Evolutionary conservation across 108 stramenopile genomes (phyloP).

Genomic region (Cyclotella atomus): DNA sequence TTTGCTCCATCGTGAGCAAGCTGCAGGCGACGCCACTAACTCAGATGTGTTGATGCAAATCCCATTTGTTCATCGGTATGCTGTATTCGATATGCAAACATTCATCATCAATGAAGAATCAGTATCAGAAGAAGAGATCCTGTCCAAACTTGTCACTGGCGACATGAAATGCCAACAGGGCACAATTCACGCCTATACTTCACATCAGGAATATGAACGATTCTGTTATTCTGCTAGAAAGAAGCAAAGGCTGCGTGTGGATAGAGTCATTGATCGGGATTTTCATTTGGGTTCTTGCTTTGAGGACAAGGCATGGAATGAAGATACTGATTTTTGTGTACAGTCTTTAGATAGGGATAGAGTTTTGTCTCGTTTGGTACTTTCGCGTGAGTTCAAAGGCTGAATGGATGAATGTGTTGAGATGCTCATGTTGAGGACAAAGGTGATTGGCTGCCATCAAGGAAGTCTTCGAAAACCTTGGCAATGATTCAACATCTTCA

Average conservation of each 20-base stretch:
- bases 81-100: background rate
- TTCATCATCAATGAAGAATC: background rate
- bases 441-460: no score
- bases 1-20: background rate
- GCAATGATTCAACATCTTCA: no score
- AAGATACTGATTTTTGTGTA: constrained; percentile 1
- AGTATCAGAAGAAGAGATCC: background rate
- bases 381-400: no score
- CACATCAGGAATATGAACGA: constrained; percentile 9
- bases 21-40: background rate
- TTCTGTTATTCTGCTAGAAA: constrained; percentile 1
- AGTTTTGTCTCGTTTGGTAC: constrained; percentile 4
- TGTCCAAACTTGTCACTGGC: background rate
- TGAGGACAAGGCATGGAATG: background rate
- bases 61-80: background rate
- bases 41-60: background rate
- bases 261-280: background rate
- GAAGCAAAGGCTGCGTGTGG: constrained; percentile 7
- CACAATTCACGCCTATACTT: constrained; percentile 2
- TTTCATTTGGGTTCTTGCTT: no score
- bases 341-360: constrained; percentile 1
- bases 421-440: no score
- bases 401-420: no score
- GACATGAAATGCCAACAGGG: background rate
- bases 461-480: no score